Conservation (phyloP, 2,329 filamentous ascomycete species). For the Davidsoniella neocaledoniae region DNA sequence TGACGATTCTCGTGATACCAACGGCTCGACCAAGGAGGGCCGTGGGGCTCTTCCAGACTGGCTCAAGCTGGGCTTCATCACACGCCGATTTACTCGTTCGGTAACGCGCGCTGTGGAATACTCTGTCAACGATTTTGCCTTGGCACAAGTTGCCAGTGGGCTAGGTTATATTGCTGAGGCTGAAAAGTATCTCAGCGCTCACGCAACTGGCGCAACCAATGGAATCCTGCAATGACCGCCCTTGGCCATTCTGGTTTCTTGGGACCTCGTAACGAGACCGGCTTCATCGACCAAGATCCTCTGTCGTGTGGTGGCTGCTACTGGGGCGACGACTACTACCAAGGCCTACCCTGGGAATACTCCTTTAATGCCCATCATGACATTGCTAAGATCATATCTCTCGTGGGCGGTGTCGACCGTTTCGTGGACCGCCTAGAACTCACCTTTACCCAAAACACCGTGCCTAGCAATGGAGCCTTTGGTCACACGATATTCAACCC, state of each 20-base stretch:
- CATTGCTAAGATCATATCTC: slow-evolving; percentile 33
- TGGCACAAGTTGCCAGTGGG: slow-evolving; percentile 47
- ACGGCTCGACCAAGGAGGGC: slow-evolving; percentile 49
- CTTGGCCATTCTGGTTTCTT: slow-evolving; percentile 49
- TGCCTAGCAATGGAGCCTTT: slow-evolving; percentile 25
- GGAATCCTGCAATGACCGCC: slow-evolving; percentile 41
- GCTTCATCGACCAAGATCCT: slow-evolving; percentile 37
- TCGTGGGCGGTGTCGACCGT: slow-evolving; percentile 34
- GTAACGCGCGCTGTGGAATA: slow-evolving; percentile 53
- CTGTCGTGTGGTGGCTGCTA: slow-evolving; percentile 46
- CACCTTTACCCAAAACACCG: slow-evolving; percentile 37
- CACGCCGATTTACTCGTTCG: slow-evolving; percentile 40
- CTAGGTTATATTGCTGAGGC: slow-evolving; percentile 34
- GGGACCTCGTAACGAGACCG: slow-evolving; percentile 39
- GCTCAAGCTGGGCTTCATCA: slow-evolving; percentile 48
- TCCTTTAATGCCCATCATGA: slow-evolving; percentile 59
- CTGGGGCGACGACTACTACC: slow-evolving; percentile 44
- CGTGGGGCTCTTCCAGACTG: slow-evolving; percentile 54
- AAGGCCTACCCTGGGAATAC: slow-evolving; percentile 48
- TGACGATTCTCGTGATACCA: slow-evolving; percentile 36
- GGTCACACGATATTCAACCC: slow-evolving; percentile 46
- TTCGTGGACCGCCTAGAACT: slow-evolving; percentile 43
- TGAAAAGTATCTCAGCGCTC: slow-evolving; percentile 43
- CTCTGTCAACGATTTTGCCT: slow-evolving; percentile 49
- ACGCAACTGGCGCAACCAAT: slow-evolving; percentile 56